phyloP scores from a whole-genome alignment of 805 yeast species.

The Kurtzmaniella fragi region DNA sequence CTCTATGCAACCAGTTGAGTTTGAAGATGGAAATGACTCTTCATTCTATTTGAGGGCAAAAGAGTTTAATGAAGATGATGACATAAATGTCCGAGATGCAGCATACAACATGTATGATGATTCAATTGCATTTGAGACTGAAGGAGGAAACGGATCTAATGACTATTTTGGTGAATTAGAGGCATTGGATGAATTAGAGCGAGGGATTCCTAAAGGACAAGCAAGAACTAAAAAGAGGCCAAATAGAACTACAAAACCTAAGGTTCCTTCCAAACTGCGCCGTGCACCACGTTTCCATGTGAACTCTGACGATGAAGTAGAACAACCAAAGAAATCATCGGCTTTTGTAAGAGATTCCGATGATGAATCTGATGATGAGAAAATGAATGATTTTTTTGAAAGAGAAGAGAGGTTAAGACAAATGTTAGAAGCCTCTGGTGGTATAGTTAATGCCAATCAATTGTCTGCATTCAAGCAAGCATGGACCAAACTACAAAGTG shows the following conservation, averaged over 20 bases:
- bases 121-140: slow-evolving; percentile 28
- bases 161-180: not conserved
- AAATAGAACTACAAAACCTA: slow-evolving; percentile 5
- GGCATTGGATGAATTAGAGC: slow-evolving; percentile 8
- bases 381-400: slow-evolving; percentile 47
- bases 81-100: slow-evolving; percentile 8
- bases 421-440: slow-evolving; percentile 30
- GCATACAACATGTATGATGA: slow-evolving; percentile 19
- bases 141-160: slow-evolving; percentile 5
- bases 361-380: slow-evolving; percentile 58
- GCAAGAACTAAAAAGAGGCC: slow-evolving; percentile 18
- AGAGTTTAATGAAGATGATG: slow-evolving; percentile 15
- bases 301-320: slow-evolving; percentile 23
- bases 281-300: slow-evolving; percentile 22
- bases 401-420: slow-evolving; percentile 49
- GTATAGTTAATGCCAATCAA: slow-evolving; percentile 30
- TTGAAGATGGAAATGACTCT: slow-evolving; percentile 35
- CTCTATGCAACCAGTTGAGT: slow-evolving; percentile 22
- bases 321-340: slow-evolving; percentile 38
- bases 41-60: slow-evolving; percentile 22
- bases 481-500: slow-evolving; percentile 20
- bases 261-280: slow-evolving; percentile 4
- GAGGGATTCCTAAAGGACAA: slow-evolving; percentile 16
- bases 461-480: slow-evolving; percentile 26
- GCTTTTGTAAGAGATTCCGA: slow-evolving; percentile 57